Percentiles rank a stretch among this genome's conserved stretches.
Evolutionary conservation across 208 protist genomes (phyloP).

Genomic region (Crithidia fasciculata): DNA sequence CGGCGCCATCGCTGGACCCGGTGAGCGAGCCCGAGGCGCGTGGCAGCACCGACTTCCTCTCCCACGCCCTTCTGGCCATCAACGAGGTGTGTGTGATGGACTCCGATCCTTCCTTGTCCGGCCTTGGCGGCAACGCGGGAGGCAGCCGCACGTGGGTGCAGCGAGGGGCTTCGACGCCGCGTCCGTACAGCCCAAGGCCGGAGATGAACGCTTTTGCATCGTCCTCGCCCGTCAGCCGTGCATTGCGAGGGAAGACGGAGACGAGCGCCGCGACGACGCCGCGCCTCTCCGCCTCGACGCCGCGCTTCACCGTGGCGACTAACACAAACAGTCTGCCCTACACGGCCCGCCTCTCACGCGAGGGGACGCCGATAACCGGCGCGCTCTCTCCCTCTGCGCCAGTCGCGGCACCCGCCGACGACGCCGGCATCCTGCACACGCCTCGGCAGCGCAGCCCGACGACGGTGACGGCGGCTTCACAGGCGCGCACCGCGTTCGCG

Average conservation of each 20-base stretch:
- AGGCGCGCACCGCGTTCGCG: not conserved
- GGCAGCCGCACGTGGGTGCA: constrained; percentile 5
- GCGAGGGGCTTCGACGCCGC: constrained; percentile 19
- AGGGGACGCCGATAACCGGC: constrained; percentile 6
- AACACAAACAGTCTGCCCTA: constrained; percentile 18
- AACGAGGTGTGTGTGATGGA: constrained; percentile 20
- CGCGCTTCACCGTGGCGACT: constrained; percentile 21
- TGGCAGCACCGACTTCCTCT: constrained; percentile 12
- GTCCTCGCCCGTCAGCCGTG: constrained; percentile 10
- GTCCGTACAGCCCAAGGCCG: not conserved
- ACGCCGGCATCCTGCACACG: not conserved
- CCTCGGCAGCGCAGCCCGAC: not conserved
- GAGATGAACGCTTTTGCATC: not conserved
- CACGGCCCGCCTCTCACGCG: constrained; percentile 13
- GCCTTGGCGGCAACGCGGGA: not conserved
- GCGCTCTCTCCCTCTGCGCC: not conserved
- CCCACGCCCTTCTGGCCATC: constrained; percentile 3
- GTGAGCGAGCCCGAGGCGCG: not conserved
- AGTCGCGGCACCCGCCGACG: not conserved
- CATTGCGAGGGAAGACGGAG: constrained; percentile 4
- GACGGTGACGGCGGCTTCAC: not conserved
- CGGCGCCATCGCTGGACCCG: not conserved
- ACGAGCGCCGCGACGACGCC: constrained; percentile 4
- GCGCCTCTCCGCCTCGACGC: constrained; percentile 19
- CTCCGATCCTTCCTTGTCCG: not conserved